These are phyloP conservation scores for Gossypium ekmanianum DNA, from an alignment of 345 rosid genomes.

Conservation along the genomic window DNA sequence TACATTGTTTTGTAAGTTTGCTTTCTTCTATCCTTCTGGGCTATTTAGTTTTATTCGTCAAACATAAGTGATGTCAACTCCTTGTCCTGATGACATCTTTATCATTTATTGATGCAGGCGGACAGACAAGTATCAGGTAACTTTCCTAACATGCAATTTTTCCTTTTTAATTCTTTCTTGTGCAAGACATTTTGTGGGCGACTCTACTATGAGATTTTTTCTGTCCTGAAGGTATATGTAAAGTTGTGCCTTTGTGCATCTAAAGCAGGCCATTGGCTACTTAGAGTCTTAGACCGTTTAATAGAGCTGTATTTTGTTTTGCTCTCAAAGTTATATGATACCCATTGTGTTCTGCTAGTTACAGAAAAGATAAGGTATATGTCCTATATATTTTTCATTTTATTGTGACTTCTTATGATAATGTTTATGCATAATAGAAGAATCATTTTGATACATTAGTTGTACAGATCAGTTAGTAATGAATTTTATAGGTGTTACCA, in stretches of 20 bases:
- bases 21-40: background rate
- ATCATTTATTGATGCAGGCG: constrained; percentile 44
- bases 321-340: background rate
- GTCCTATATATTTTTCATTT: background rate
- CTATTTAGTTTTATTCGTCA: constrained; percentile 1
- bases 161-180: background rate
- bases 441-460: background rate
- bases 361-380: background rate
- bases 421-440: background rate
- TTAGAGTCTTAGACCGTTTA: background rate
- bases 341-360: background rate
- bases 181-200: background rate
- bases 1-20: background rate
- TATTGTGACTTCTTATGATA: background rate
- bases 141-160: background rate
- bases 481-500: too few relatives aligned
- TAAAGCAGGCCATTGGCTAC: background rate
- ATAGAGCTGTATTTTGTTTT: background rate
- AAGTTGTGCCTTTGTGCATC: background rate
- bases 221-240: background rate
- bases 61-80: constrained; percentile 1
- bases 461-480: background rate
- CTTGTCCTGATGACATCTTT: constrained; percentile 14
- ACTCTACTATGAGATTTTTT: background rate
- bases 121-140: constrained; percentile 78